phyloP scores from a whole-genome alignment of 2,329 filamentous ascomycete species.

The Colletotrichum destructivum region DNA sequence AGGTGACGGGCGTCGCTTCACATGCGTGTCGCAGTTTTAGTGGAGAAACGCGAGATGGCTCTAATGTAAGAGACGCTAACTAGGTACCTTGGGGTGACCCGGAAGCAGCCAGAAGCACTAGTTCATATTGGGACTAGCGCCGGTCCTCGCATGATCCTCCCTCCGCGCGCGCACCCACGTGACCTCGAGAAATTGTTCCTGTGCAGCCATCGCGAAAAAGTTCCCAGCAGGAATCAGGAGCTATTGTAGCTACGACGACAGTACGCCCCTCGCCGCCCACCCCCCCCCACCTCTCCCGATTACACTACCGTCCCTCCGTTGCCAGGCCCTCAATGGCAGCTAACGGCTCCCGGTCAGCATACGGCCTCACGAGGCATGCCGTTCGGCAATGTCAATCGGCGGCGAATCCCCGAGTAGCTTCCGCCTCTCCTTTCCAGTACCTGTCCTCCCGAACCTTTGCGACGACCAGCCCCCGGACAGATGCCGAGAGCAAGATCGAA shows the following conservation, averaged over 20 bases:
- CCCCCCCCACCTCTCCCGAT: background rate
- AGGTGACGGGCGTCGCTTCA: slow-evolving; percentile 11
- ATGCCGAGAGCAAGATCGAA: slow-evolving; percentile 32
- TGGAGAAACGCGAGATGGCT: slow-evolving; percentile 16
- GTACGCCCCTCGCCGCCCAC: background rate
- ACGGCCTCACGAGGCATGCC: slow-evolving; percentile 40
- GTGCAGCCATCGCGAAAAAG: slow-evolving; percentile 41
- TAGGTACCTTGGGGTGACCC: background rate
- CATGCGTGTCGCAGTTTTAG: slow-evolving; percentile 29
- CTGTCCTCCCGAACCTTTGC: slow-evolving; percentile 33
- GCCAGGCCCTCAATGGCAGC: slow-evolving; percentile 38
- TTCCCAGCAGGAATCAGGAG: slow-evolving; percentile 35
- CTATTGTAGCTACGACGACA: slow-evolving; percentile 31
- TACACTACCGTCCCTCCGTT: slow-evolving; percentile 4
- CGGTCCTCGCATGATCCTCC: slow-evolving; percentile 32
- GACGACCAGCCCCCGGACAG: slow-evolving; percentile 25
- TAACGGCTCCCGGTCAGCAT: slow-evolving; percentile 39
- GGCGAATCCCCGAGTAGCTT: slow-evolving; percentile 17
- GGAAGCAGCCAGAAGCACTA: background rate
- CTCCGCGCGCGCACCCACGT: slow-evolving; percentile 37
- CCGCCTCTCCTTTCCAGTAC: slow-evolving; percentile 33
- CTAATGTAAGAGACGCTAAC: slow-evolving; percentile 10
- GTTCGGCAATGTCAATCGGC: slow-evolving; percentile 39
- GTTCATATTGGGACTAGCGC: background rate
- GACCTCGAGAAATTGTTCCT: slow-evolving; percentile 40